Evolutionary conservation across 2,329 filamentous ascomycete genomes (phyloP).

Genomic region (Chaetomiaceae sp.): DNA sequence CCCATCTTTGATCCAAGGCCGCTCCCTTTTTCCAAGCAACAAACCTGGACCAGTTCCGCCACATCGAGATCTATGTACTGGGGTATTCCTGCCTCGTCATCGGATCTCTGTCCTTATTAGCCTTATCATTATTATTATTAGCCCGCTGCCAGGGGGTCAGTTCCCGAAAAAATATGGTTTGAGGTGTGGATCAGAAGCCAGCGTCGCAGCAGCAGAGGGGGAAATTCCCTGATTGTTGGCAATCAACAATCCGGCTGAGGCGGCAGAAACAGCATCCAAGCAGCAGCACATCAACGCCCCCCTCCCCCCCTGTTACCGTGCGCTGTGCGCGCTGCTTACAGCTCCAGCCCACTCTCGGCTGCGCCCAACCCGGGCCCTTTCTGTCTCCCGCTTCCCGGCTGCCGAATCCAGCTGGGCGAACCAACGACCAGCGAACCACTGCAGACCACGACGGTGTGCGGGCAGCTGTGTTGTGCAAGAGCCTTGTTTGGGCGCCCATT

Average conservation of each 20-base stretch:
- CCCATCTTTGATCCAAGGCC: not conserved
- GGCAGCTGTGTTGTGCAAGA: conserved; percentile 14
- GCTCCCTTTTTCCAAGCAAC: not conserved
- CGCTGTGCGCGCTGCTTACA: not conserved
- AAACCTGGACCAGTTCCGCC: not conserved
- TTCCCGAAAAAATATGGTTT: conserved; percentile 6
- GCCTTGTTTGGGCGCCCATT: conserved; percentile 7
- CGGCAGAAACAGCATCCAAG: conserved; percentile 4
- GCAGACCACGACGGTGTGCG: conserved; percentile 18
- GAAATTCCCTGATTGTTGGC: conserved; percentile 11
- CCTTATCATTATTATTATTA: not conserved
- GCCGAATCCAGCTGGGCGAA: no score
- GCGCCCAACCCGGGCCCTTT: conserved; percentile 10
- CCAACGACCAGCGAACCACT: conserved; percentile 20
- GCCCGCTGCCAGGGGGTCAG: not conserved
- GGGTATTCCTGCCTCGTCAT: conserved; percentile 7
- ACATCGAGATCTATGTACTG: not conserved
- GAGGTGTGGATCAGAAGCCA: conserved; percentile 10
- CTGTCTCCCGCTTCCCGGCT: not conserved
- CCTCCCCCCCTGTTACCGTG: no score
- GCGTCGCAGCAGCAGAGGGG: conserved; percentile 1
- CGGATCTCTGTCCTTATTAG: not conserved
- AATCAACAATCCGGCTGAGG: conserved; percentile 8
- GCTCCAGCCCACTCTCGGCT: conserved; percentile 2
- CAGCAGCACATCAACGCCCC: conserved; percentile 8